These are phyloP conservation scores for Leishmania lainsoni DNA, from an alignment of 208 protist species.

Conservation along the genomic window DNA sequence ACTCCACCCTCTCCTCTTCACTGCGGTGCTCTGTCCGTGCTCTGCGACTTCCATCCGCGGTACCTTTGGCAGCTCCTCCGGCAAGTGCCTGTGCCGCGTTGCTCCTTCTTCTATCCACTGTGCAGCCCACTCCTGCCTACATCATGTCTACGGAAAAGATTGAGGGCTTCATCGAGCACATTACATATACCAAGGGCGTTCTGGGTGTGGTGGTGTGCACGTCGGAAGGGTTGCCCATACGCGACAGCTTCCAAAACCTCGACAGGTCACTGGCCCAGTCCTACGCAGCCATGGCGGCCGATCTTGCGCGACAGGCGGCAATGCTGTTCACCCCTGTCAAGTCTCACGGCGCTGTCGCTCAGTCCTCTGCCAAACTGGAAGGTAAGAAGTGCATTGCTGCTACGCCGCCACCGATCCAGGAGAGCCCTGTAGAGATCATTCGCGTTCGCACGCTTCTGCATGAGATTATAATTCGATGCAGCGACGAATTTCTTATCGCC, in stretches of 20 bases:
- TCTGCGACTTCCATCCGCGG: neutral
- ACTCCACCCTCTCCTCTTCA: neutral
- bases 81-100: neutral
- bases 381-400: conserved; percentile 10
- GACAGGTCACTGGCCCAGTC: conserved; percentile 62
- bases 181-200: conserved; percentile 89
- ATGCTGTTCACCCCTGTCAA: conserved; percentile 24
- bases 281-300: conserved; percentile 65
- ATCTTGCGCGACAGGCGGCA: conserved; percentile 40
- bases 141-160: conserved; percentile 57
- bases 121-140: neutral
- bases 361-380: neutral
- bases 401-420: conserved; percentile 27
- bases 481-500: conserved; percentile 74
- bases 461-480: conserved; percentile 82
- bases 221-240: conserved; percentile 66
- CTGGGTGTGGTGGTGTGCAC: conserved; percentile 82
- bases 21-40: neutral
- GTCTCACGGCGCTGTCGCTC: conserved; percentile 1
- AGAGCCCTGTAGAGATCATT: conserved; percentile 62
- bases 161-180: conserved; percentile 78
- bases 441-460: conserved; percentile 71
- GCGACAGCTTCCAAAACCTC: conserved; percentile 85
- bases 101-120: neutral
- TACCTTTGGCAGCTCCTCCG: neutral